phyloP scores from a whole-genome alignment of 495 filamentous ascomycete genomes.

The Neurospora terricola region DNA sequence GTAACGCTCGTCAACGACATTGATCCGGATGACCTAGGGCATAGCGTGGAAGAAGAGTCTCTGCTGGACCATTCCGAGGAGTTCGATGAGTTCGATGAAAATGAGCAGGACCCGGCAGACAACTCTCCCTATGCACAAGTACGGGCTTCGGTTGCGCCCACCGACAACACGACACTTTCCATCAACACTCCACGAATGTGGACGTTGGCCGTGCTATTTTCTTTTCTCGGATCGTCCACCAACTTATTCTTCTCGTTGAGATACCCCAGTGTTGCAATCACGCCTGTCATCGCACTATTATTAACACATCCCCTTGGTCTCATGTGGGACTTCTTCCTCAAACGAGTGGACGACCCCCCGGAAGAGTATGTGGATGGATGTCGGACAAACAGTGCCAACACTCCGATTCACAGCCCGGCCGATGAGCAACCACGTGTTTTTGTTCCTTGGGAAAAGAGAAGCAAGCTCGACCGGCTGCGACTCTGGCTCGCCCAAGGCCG shows the following conservation, averaged over 20 bases:
- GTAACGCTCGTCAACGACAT: slow-evolving; percentile 26
- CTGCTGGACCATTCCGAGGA: slow-evolving; percentile 13
- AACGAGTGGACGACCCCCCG: slow-evolving; percentile 48
- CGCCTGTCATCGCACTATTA: slow-evolving; percentile 72
- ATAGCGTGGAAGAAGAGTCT: slow-evolving; percentile 16
- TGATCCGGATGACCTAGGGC: slow-evolving; percentile 16
- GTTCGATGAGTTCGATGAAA: slow-evolving; percentile 20
- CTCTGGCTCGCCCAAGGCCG: slow-evolving; percentile 69
- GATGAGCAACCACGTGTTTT: slow-evolving; percentile 3
- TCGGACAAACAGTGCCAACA: slow-evolving; percentile 14
- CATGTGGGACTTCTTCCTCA: slow-evolving; percentile 63
- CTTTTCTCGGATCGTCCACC: slow-evolving; percentile 68
- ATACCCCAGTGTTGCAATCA: slow-evolving; percentile 80
- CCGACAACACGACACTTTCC: slow-evolving; percentile 60
- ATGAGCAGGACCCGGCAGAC: slow-evolving; percentile 44
- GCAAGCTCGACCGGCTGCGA: slow-evolving; percentile 36
- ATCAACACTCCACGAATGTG: slow-evolving; percentile 88
- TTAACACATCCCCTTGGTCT: slow-evolving; percentile 73
- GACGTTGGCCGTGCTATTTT: slow-evolving; percentile 65
- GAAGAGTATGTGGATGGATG: slow-evolving; percentile 50
- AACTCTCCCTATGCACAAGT: slow-evolving; percentile 66
- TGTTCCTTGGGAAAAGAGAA: slow-evolving; percentile 15
- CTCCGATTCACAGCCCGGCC: slow-evolving; percentile 6
- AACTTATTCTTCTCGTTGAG: slow-evolving; percentile 77
- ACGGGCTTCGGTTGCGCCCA: slow-evolving; percentile 64